A percentile compares a stretch with the other conserved stretches of the same genome.
These are phyloP conservation scores for Sphaerulina musiva DNA, from an alignment of 2,329 filamentous ascomycete genomes.

Conservation along the genomic window DNA sequence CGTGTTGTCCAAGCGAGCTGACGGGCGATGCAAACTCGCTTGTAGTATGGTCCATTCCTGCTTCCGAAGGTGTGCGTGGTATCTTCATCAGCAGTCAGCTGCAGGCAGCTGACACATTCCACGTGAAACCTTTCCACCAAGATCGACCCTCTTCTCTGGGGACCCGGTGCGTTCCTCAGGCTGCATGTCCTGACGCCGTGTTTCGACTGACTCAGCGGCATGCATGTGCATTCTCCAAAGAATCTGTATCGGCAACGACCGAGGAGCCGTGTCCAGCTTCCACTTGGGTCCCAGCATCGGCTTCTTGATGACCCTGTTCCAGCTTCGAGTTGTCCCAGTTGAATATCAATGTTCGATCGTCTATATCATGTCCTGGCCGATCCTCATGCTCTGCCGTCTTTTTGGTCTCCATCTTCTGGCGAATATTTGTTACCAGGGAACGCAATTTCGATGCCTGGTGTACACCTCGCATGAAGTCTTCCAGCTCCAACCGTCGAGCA, in stretches of 20 bases:
- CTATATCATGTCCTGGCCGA: not conserved
- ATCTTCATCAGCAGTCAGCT: not conserved
- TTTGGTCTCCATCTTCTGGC: constrained; percentile 1
- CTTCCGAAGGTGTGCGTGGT: not conserved
- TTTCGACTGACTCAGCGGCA: not conserved
- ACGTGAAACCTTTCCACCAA: not conserved
- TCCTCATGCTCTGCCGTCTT: not conserved
- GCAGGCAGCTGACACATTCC: not conserved
- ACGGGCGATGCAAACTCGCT: not conserved
- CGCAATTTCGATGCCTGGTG: constrained; percentile 7
- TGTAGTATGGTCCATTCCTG: not conserved
- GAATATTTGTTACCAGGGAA: constrained; percentile 2
- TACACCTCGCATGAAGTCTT: constrained; percentile 8
- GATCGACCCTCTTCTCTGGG: not conserved
- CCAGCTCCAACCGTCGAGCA: constrained; percentile 6
- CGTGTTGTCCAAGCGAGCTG: not conserved
- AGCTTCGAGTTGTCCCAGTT: not conserved
- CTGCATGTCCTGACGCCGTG: not conserved
- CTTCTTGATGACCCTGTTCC: not conserved
- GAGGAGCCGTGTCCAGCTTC: not conserved
- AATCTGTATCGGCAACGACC: not conserved
- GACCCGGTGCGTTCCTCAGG: not conserved
- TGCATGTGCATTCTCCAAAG: not conserved
- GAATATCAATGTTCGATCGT: not conserved
- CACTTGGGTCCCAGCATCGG: not conserved